These are phyloP conservation scores for Plenodomus biglobosus DNA, from an alignment of 2,329 filamentous ascomycete species.

Conservation along the genomic window DNA sequence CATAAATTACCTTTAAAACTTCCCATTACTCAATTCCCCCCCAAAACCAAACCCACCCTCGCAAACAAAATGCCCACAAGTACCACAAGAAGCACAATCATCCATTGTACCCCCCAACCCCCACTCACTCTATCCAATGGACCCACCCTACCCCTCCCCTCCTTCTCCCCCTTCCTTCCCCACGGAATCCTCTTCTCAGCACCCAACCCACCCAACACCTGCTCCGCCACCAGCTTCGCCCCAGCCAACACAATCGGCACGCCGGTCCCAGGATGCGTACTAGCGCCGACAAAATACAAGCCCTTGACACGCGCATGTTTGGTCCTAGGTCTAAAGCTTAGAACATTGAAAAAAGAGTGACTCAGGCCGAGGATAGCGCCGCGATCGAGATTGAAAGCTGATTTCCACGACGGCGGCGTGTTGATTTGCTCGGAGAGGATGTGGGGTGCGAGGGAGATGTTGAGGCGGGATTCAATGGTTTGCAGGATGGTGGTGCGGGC, in stretches of 20 bases:
- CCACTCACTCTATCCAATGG: background rate
- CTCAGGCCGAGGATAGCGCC: conserved; percentile 72
- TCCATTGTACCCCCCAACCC: background rate
- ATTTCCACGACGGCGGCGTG: conserved; percentile 65
- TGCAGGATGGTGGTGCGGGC: conserved; percentile 63
- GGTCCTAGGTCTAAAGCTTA: conserved; percentile 65
- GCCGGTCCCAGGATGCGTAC: conserved; percentile 74
- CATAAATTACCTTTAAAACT: no score
- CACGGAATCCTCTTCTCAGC: conserved; percentile 44
- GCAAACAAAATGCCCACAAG: background rate
- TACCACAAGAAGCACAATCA: background rate
- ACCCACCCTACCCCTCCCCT: background rate
- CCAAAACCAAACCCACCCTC: no score
- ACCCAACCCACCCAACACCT: conserved; percentile 50
- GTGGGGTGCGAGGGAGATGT: conserved; percentile 53
- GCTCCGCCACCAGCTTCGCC: conserved; percentile 62
- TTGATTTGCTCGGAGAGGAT: conserved; percentile 67
- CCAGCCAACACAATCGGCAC: conserved; percentile 74
- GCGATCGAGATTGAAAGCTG: conserved; percentile 71
- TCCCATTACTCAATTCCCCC: no score
- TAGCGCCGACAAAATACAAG: conserved; percentile 73
- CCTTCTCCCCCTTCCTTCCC: conserved; percentile 14
- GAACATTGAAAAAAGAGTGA: conserved; percentile 73
- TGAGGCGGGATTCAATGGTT: conserved; percentile 63
- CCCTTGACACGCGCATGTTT: conserved; percentile 53